Evolutionary conservation across 1,284 basidiomycete genomes (phyloP), one percentile per base, ranked within the genome.

Genomic region (Irpex lacteus): DNA sequence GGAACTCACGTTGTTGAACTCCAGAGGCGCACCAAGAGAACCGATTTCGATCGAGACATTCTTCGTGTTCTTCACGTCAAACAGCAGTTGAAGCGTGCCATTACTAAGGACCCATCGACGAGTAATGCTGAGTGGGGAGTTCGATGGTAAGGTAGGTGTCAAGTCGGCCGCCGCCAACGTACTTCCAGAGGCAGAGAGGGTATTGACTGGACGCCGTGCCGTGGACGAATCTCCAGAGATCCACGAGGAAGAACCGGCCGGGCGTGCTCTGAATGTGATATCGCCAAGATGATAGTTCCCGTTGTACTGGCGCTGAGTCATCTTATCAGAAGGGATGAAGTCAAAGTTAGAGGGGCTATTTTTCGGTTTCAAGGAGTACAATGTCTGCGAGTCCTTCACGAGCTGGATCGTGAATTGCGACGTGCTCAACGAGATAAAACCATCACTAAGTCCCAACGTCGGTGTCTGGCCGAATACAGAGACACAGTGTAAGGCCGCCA

Each of bases 281-380:
- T 87, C 85, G 2, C 85, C 85, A 6, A 86, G 75, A 70, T 87
- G 85, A 68, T 86, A 85, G 66, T 84, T 81, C 2, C 80, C 76
- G 65, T 86, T 81, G 59, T 72, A 77, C 65, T 81, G 78, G 11
- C 84, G 81, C 57, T 77, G 70, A 18, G 77, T 70, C 82, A 87
- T 85, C 68, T 80, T 76, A 70, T 86, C 84, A 0, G 77, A 74
- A 2, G 85, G 84, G 32, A 85, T 79, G 66, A 85, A 86, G 69
- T 87, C 79, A 70, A 86, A 85, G 2, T 70, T 71, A n/a, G 73
- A 72, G 3, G 73, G 71, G 34, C 68, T 68, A 21, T 68, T 66
- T 54, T 68, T 71, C 4, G 83, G 78, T 60, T 76, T 79, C 60
- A 86, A 71, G 4, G 84, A 86, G 68, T 83, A 85, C 1, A 85